phyloP scores from a whole-genome alignment of 257 asterid species.

The Solanum megistacrolobum region DNA sequence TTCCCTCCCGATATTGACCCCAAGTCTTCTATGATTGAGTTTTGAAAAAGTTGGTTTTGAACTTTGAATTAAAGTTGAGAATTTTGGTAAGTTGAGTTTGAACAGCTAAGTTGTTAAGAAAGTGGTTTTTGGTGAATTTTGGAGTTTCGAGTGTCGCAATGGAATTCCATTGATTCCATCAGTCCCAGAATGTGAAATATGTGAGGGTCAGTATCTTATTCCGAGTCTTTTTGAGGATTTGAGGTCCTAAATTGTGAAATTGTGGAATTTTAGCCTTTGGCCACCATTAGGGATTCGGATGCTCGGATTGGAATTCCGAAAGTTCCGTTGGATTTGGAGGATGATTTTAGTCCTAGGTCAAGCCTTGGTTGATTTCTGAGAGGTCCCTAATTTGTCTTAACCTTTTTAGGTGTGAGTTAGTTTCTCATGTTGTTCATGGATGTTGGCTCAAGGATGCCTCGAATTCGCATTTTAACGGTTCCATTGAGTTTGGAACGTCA shows the following conservation, averaged over 20 bases:
- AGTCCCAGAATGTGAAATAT: too few relatives aligned
- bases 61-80: background rate
- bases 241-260: background rate
- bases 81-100: background rate
- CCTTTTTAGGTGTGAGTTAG: background rate
- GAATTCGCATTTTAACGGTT: background rate
- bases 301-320: background rate
- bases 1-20: background rate
- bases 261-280: background rate
- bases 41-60: background rate
- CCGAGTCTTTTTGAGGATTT: background rate
- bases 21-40: background rate
- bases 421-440: background rate
- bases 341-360: background rate
- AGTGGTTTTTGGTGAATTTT: background rate
- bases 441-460: background rate
- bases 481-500: background rate
- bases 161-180: too few relatives aligned
- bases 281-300: background rate
- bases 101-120: background rate
- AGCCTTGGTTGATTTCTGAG: background rate
- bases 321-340: background rate
- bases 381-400: background rate
- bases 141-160: background rate
- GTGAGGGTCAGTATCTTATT: too few relatives aligned